A percentile compares a stretch with the other conserved stretches of the same genome.
phyloP scores from a whole-genome alignment of 2,329 filamentous ascomycete species.

The Neocucurbitaria cava region DNA sequence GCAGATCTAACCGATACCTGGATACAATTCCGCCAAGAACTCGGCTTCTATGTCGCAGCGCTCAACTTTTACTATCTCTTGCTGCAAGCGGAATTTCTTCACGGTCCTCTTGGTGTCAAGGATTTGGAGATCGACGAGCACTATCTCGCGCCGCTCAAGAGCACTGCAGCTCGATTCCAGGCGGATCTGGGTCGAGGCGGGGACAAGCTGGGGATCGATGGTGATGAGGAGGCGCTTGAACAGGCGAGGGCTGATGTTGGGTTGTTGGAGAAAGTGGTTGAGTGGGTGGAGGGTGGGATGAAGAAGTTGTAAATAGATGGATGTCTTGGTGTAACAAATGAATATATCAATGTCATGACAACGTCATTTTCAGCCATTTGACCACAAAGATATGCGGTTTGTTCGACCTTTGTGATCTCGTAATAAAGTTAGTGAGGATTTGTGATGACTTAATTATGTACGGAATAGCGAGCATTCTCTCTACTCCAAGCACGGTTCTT shows the following conservation, averaged over 20 bases:
- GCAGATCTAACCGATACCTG: conserved; percentile 39
- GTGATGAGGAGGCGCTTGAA: conserved; percentile 41
- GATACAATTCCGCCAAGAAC: conserved; percentile 58
- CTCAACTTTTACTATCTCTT: conserved; percentile 67
- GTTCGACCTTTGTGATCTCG: neutral
- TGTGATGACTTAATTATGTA: too few species aligned
- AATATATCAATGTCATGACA: neutral
- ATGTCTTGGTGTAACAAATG: neutral
- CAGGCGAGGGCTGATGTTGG: conserved; percentile 45
- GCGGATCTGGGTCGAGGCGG: conserved; percentile 44
- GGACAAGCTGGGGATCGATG: conserved; percentile 47
- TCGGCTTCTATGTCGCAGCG: conserved; percentile 62
- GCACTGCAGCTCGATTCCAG: conserved; percentile 46
- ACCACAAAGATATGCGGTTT: neutral
- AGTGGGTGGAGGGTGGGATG: conserved; percentile 29
- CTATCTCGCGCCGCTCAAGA: conserved; percentile 54
- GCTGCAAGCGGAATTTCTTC: conserved; percentile 57
- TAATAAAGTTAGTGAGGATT: neutral
- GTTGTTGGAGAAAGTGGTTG: conserved; percentile 45
- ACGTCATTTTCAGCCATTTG: neutral
- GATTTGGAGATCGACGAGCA: conserved; percentile 52
- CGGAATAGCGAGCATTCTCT: too few species aligned
- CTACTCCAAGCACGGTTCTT: too few species aligned
- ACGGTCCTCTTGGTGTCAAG: conserved; percentile 55
- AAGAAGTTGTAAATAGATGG: conserved; percentile 12